These are phyloP conservation scores for Leishmania turanica DNA, from an alignment of 208 protist species.

Conservation along the genomic window DNA sequence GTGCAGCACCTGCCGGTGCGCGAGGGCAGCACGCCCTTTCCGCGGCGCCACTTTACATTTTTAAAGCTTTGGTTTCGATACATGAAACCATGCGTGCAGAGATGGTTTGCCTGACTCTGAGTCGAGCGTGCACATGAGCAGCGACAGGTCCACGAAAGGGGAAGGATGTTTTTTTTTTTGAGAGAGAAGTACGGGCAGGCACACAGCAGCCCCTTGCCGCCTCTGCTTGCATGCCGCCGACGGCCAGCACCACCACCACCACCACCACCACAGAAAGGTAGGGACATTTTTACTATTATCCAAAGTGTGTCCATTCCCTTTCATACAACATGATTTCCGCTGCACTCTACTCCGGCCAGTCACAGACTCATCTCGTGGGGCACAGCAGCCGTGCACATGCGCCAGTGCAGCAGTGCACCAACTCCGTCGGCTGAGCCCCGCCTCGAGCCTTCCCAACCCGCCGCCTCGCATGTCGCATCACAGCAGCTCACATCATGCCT, in stretches of 20 bases:
- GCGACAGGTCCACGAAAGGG: background rate
- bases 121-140: background rate
- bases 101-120: background rate
- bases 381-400: background rate
- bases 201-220: conserved; percentile 1
- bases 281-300: background rate
- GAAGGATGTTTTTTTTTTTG: background rate
- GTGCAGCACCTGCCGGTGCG: background rate
- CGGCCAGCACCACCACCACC: background rate
- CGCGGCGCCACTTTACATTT: background rate
- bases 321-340: background rate
- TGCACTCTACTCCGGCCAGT: background rate
- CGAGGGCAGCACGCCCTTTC: background rate
- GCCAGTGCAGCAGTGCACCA: background rate
- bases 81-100: background rate
- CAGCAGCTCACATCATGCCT: background rate
- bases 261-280: conserved; percentile 1
- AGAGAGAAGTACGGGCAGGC: background rate
- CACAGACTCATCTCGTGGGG: background rate
- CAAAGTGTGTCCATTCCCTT: background rate
- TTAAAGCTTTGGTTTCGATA: background rate
- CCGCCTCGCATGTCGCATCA: background rate
- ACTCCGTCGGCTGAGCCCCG: background rate
- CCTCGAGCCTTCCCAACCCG: background rate
- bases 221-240: background rate